Percentiles rank a stretch among this genome's conserved stretches.
These are phyloP conservation scores for Acacia acuminata DNA, from an alignment of 306 rosid species.

Conservation along the genomic window DNA sequence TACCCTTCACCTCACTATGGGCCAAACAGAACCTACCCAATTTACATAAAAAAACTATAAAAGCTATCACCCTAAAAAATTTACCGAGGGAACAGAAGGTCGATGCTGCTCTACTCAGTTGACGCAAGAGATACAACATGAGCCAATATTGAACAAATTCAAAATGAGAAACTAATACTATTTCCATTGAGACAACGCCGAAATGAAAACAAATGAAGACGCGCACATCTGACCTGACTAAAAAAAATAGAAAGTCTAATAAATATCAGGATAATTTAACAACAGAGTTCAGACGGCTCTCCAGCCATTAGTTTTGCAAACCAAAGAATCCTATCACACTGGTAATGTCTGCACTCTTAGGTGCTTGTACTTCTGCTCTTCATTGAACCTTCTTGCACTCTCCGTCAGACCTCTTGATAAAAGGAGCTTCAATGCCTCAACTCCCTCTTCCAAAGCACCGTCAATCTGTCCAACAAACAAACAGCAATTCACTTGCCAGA, in stretches of 20 bases:
- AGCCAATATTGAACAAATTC: not conserved
- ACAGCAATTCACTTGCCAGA: not conserved
- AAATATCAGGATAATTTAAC: not conserved
- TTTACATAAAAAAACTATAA: not conserved
- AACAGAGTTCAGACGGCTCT: not conserved
- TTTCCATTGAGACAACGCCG: not conserved
- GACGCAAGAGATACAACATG: not conserved
- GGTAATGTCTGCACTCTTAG: conserved; percentile 61
- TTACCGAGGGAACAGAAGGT: not conserved
- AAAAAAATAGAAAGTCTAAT: not conserved
- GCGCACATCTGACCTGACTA: conserved; percentile 6
- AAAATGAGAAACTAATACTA: not conserved
- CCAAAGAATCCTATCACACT: conserved; percentile 31
- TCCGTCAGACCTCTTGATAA: conserved; percentile 54
- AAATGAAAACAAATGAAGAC: not conserved
- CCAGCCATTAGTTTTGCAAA: conserved; percentile 3
- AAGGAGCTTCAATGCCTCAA: conserved; percentile 58
- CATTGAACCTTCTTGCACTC: conserved; percentile 71
- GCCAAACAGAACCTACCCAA: not conserved
- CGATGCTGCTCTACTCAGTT: not conserved
- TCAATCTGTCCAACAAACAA: conserved; percentile 45
- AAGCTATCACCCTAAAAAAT: not conserved
- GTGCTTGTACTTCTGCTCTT: conserved; percentile 82
- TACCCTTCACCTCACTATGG: not conserved
- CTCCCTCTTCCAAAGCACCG: conserved; percentile 56